Percentiles rank a stretch among this genome's conserved stretches.
phyloP scores from a whole-genome alignment of 129 eudicot species.

The Helianthus annuus region HanXRQr2.0-SUNRISE NC_035439.2:70271969-70272468 shows the following conservation, averaged over 20 bases:
- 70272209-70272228: not conserved
- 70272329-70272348: constrained; percentile 54
- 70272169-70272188: not conserved
- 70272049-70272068: constrained; percentile 76
- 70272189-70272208: not conserved
- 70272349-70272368: not conserved
- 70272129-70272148: not conserved
- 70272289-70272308: constrained; percentile 66
- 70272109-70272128: constrained; percentile 8
- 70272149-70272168: not conserved
- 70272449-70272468: not conserved
- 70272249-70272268: constrained; percentile 51
- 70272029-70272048: constrained; percentile 71
- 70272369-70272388: constrained; percentile 9
- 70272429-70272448: constrained; percentile 5
- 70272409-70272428: not conserved
- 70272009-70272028: constrained; percentile 82
- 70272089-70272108: not conserved
- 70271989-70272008: constrained; percentile 87
- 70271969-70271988: constrained; percentile 93
- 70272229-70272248: constrained; percentile 74
- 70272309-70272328: constrained; percentile 71
- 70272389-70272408: not conserved
- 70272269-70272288: constrained; percentile 62
- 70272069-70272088: constrained; percentile 19